These are phyloP conservation scores for Fusarium humuli DNA, from an alignment of 2,329 filamentous ascomycete species.

Conservation along the genomic window DNA sequence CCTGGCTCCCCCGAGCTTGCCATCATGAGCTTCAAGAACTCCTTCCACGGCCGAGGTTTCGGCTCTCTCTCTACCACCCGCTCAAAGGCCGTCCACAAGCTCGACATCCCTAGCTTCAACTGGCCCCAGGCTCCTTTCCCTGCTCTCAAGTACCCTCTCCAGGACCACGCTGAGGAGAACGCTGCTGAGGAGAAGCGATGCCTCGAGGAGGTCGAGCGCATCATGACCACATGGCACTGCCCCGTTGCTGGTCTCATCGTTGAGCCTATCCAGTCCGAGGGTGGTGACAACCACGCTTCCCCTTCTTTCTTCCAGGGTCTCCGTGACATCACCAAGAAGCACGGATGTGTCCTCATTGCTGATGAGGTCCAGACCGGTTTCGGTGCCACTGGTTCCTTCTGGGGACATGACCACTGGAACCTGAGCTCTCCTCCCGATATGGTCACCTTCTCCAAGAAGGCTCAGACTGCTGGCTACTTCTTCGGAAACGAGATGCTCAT, in stretches of 20 bases:
- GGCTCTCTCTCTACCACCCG: constrained; percentile 82
- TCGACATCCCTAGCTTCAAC: constrained; percentile 89
- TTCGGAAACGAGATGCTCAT: constrained; percentile 79
- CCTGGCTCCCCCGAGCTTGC: constrained; percentile 80
- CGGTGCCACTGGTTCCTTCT: constrained; percentile 88
- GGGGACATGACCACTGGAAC: constrained; percentile 89
- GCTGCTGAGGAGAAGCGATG: constrained; percentile 77
- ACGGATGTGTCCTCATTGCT: constrained; percentile 79
- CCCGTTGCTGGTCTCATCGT: constrained; percentile 80
- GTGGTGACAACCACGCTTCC: constrained; percentile 85
- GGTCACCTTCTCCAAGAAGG: constrained; percentile 91
- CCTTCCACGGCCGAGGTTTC: constrained; percentile 85
- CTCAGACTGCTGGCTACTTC: constrained; percentile 86
- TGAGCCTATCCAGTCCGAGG: constrained; percentile 86
- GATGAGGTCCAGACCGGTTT: constrained; percentile 87
- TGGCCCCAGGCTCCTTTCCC: constrained; percentile 89
- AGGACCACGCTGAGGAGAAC: constrained; percentile 76
- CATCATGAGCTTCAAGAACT: constrained; percentile 82
- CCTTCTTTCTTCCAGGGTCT: constrained; percentile 82
- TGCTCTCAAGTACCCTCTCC: constrained; percentile 79
- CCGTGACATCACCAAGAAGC: constrained; percentile 75
- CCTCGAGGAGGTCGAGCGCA: constrained; percentile 76
- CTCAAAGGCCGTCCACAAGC: constrained; percentile 85
- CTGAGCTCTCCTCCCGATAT: constrained; percentile 79
- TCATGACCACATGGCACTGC: constrained; percentile 75